Evolutionary conservation across 495 filamentous ascomycete species (phyloP).

Genomic region (Trichocladium uniseriatum): DNA sequence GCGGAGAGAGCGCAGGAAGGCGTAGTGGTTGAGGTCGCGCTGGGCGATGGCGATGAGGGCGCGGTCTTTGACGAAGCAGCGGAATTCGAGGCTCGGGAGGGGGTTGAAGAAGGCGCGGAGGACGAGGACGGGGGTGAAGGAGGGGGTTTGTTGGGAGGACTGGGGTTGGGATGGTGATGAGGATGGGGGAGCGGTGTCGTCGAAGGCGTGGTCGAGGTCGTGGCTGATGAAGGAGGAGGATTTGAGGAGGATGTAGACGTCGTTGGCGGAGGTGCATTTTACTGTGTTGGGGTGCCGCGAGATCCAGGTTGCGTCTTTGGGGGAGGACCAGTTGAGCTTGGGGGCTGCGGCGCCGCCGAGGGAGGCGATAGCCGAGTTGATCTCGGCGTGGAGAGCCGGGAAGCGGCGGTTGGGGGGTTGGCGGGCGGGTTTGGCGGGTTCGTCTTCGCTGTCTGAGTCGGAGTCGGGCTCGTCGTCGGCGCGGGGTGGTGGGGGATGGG

Average conservation of each 20-base stretch:
- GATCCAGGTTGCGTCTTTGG: conserved; percentile 97
- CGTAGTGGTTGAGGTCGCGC: conserved; percentile 82
- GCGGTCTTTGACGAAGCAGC: conserved; percentile 79
- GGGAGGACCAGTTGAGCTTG: conserved; percentile 95
- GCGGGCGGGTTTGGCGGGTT: conserved; percentile 21
- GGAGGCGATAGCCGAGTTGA: conserved; percentile 65
- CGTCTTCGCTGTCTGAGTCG: conserved; percentile 18
- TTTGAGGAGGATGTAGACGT: conserved; percentile 90
- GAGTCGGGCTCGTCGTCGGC: conserved; percentile 33
- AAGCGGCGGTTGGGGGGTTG: conserved; percentile 40
- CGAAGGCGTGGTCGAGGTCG: conserved; percentile 87
- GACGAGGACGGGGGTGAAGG: conserved; percentile 49
- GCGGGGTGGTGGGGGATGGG: conserved; percentile 20
- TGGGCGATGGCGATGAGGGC: conserved; percentile 76
- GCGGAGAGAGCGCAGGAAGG: conserved; percentile 62
- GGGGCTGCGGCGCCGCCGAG: conserved; percentile 77
- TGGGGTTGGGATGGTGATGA: background rate
- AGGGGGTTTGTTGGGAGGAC: background rate
- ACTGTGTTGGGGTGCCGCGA: conserved; percentile 73
- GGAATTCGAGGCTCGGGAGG: conserved; percentile 86
- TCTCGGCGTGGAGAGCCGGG: conserved; percentile 61
- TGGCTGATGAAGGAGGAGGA: conserved; percentile 88
- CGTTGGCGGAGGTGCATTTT: conserved; percentile 76
- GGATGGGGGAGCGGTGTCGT: conserved; percentile 50
- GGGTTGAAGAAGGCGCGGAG: conserved; percentile 80